Conservation (phyloP, 495 filamentous ascomycete genomes). For the Tuber indicum region DNA sequence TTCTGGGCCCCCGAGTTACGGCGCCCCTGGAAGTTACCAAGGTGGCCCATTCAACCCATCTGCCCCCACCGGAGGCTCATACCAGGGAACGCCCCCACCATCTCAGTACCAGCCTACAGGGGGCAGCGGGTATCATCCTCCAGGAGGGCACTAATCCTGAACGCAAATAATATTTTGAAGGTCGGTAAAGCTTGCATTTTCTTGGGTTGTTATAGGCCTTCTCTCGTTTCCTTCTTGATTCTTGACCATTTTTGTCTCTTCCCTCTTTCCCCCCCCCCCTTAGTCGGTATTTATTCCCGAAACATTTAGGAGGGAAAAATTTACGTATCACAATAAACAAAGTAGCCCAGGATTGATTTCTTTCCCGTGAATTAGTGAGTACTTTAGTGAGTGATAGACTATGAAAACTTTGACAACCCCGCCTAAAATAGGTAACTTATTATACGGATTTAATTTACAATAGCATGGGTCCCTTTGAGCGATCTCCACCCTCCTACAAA, state of each 20-base stretch:
- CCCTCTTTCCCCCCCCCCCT: not conserved
- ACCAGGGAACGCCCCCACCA: conserved; percentile 35
- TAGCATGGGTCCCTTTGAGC: conserved; percentile 44
- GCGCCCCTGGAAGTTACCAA: conserved; percentile 20
- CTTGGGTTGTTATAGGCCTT: conserved; percentile 3
- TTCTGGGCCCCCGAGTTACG: conserved; percentile 9
- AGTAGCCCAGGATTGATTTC: not conserved
- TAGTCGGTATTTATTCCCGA: not conserved
- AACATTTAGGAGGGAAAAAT: not conserved
- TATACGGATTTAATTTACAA: not conserved
- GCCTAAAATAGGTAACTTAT: not conserved
- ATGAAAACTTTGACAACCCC: not conserved
- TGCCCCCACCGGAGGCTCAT: conserved; percentile 18
- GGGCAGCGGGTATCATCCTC: conserved; percentile 6
- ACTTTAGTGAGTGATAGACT: not conserved
- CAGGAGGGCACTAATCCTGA: not conserved
- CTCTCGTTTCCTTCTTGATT: conserved; percentile 14
- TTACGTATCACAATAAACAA: not conserved
- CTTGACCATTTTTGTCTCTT: not conserved
- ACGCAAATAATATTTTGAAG: not conserved
- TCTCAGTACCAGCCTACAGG: conserved; percentile 36
- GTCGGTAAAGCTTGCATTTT: not conserved
- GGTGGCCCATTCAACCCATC: conserved; percentile 7
- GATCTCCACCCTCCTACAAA: conserved; percentile 53
- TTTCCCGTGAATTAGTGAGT: not conserved